Conservation (phyloP, 192 early-diverging fungal genomes). For the Spinellus fusiger region DNA sequence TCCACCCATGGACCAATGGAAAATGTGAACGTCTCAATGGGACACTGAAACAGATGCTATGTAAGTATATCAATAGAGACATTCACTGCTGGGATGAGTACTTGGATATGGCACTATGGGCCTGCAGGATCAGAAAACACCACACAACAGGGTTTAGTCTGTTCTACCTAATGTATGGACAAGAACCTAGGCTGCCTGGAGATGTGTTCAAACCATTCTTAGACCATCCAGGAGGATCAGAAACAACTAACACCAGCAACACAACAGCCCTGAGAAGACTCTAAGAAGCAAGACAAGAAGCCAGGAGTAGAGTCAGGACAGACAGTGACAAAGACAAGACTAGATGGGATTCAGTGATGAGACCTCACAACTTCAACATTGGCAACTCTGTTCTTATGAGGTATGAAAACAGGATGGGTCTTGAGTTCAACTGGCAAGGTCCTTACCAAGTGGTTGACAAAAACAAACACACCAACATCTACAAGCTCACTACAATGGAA, state of each 20-base stretch:
- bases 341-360: neutral
- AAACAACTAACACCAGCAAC: constrained; percentile 1
- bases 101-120: neutral
- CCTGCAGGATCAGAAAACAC: neutral
- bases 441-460: neutral
- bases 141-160: constrained; percentile 4
- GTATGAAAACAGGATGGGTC: neutral
- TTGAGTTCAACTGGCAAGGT: constrained; percentile 7
- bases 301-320: neutral
- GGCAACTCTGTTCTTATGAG: neutral
- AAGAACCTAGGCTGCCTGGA: constrained; percentile 11
- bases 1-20: constrained; percentile 11
- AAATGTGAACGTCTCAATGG: constrained; percentile 13
- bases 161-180: constrained; percentile 17
- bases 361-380: neutral
- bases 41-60: constrained; percentile 1
- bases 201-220: constrained; percentile 13
- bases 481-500: neutral
- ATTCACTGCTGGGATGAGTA: constrained; percentile 12
- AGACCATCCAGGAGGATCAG: neutral
- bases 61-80: neutral
- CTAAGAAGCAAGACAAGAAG: neutral
- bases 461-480: neutral
- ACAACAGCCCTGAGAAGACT: neutral
- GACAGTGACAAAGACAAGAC: neutral